phyloP scores from a whole-genome alignment of 2,329 filamentous ascomycete genomes.

The Fusarium oxysporum region DNA sequence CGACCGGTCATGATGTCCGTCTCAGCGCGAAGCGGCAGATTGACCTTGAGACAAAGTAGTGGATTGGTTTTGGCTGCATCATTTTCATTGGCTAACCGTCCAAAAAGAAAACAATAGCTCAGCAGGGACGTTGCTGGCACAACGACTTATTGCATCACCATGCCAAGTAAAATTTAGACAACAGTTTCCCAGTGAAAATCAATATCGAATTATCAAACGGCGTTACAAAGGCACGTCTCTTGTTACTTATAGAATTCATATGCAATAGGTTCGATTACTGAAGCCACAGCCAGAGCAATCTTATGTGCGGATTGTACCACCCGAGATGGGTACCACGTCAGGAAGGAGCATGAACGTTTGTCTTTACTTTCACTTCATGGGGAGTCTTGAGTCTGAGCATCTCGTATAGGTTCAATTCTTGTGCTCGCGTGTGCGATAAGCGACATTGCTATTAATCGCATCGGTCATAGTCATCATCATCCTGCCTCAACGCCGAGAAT shows the following conservation, averaged over 20 bases:
- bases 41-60: conserved; percentile 5
- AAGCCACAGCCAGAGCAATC: background rate
- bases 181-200: background rate
- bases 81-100: conserved; percentile 12
- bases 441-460: conserved; percentile 48
- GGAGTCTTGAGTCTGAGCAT: conserved; percentile 41
- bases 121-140: conserved; percentile 21
- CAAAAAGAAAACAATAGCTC: conserved; percentile 28
- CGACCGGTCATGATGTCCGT: background rate
- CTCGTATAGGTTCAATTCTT: conserved; percentile 51
- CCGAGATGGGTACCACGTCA: background rate
- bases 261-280: background rate
- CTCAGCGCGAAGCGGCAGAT: conserved; percentile 2
- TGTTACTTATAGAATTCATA: background rate
- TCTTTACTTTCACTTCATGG: conserved; percentile 10
- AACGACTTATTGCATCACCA: conserved; percentile 21
- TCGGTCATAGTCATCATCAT: conserved; percentile 53
- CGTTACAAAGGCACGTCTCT: background rate
- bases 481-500: conserved; percentile 54
- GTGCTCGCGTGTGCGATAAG: conserved; percentile 50
- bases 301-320: background rate
- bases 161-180: background rate
- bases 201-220: background rate
- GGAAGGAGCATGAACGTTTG: background rate
- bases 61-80: background rate